phyloP scores from a whole-genome alignment of 306 rosid genomes.

The Arachis hypogaea region DNA sequence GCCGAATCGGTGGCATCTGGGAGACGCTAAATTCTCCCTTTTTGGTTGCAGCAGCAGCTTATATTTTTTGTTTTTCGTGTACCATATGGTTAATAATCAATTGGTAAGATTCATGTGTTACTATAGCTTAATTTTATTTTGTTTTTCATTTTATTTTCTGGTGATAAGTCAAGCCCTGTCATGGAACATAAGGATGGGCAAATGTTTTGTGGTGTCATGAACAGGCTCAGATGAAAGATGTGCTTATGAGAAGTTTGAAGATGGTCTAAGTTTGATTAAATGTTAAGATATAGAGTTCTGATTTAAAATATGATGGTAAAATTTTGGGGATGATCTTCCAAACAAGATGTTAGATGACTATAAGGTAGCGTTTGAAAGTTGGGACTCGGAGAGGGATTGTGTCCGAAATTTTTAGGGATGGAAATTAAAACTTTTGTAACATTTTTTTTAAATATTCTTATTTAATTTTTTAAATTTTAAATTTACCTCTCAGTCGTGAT shows the following conservation, averaged over 20 bases:
- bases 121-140: conserved; percentile 39
- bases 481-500: too few species aligned
- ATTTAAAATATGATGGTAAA: too few species aligned
- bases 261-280: too few species aligned
- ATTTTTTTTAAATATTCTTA: too few species aligned
- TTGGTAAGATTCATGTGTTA: conserved; percentile 32
- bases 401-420: too few species aligned
- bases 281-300: too few species aligned
- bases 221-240: conserved; percentile 28
- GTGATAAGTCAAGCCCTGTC: conserved; percentile 27
- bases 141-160: conserved; percentile 1
- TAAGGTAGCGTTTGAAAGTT: too few species aligned
- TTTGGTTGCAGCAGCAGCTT: conserved; percentile 6
- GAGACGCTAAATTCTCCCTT: conserved; percentile 54
- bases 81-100: conserved; percentile 22
- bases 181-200: conserved; percentile 30
- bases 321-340: too few species aligned
- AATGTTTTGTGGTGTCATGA: conserved; percentile 26
- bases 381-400: too few species aligned
- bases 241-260: background rate
- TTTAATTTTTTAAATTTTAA: too few species aligned
- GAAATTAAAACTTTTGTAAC: too few species aligned
- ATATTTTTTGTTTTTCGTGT: conserved; percentile 30
- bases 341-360: too few species aligned
- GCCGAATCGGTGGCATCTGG: conserved; percentile 88